Base-by-base conservation (phyloP, 805 yeast genomes). In the Babjeviella inositovora region DNA sequence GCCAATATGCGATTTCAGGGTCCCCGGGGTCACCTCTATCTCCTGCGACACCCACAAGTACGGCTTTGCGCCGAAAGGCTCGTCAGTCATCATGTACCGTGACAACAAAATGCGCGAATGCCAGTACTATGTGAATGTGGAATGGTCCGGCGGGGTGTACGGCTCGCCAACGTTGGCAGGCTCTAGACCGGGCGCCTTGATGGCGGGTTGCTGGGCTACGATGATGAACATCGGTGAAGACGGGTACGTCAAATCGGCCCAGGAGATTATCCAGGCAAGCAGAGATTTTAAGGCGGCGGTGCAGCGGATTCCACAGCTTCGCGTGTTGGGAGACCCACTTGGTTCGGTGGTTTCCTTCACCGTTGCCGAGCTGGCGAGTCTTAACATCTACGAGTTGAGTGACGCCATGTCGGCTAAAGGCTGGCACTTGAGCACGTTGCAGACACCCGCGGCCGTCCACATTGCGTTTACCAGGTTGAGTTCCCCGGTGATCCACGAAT, bases 21-120 rank as follows among this genome's bases (percentile, higher is more conserved):
- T 82, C 3, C 75, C 81, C 1, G 90, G 90, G 62, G 97, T 90
- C n/a, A 90, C 97, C 1, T 84, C 96, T 3, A 87, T 87, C 28
- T 80, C 94, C n/a, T 90, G 97, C 50, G 98, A 87, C 45, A 87
- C 98, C n/a, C 98, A 87, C 57, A 87, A 87, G 47, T 87, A 87
- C 41, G 98, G 97, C 2, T 90, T 87, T 58, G 96, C 97, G 6
- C 98, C 98, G 18, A 87, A 87, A 48, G 98, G 98, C 7, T 75
- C 93, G 0, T 81, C 94, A 1, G 63, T 87, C 13, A 76, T 90
- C 36, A 75, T 90, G 93, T 90, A 90, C 47, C 64, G 96, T 22
- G 50, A 61, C 30, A 37, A 62, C 1, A 60, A 64, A 28, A 59
- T 82, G 27, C 61, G 98, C 28, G 62, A 63, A 33, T 62, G 74